Percentiles rank a stretch among this genome's conserved stretches.
Conservation (phyloP, 2,329 filamentous ascomycete genomes). For the Diaporthe velutina region DNA sequence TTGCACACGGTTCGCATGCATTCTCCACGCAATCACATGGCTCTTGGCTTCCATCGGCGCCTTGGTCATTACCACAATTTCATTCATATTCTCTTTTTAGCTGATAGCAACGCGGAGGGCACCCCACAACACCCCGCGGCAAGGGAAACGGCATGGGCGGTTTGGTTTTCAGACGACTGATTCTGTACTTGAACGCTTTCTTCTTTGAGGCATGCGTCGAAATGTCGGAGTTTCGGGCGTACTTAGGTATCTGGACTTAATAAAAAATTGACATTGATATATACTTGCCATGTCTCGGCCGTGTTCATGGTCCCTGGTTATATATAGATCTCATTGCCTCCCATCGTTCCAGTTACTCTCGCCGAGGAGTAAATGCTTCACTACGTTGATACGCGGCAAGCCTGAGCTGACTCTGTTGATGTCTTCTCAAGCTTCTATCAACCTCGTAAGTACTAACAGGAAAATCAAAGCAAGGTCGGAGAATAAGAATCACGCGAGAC, state of each 20-base stretch:
- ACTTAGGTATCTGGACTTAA: slow-evolving; percentile 20
- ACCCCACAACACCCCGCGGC: background rate
- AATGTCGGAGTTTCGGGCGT: slow-evolving; percentile 25
- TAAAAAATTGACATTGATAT: slow-evolving; percentile 8
- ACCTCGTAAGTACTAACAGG: too few species aligned
- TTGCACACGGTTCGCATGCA: background rate
- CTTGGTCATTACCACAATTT: background rate
- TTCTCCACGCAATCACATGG: slow-evolving; percentile 6
- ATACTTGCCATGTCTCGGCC: background rate
- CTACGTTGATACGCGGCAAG: background rate
- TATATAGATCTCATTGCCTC: too few species aligned
- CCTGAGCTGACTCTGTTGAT: background rate
- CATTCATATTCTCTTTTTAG: background rate
- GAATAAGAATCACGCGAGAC: background rate
- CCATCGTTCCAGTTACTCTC: background rate
- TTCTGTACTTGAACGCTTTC: slow-evolving; percentile 5
- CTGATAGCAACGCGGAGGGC: background rate
- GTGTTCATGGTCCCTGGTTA: background rate
- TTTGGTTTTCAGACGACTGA: background rate
- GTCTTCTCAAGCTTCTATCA: background rate
- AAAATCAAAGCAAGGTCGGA: background rate
- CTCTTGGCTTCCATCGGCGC: background rate
- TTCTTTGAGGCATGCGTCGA: slow-evolving; percentile 10
- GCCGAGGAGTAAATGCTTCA: background rate
- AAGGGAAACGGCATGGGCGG: slow-evolving; percentile 7